Evolutionary conservation across 495 filamentous ascomycete genomes (phyloP).

Genomic region (Lichenothelia convexa): DNA sequence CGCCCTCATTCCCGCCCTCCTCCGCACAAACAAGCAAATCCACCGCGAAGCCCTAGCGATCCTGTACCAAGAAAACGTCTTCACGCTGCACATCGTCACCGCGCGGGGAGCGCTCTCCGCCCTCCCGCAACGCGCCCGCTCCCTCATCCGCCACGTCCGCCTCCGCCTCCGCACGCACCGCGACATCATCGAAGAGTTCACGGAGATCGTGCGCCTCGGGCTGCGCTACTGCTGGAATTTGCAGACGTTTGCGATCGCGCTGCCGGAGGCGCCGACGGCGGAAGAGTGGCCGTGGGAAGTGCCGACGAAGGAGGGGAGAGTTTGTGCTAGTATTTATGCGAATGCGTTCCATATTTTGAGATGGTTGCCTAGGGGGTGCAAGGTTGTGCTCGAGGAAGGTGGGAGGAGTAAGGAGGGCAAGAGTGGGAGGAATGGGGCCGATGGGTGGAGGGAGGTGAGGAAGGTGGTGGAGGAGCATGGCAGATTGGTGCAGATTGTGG

Average conservation of each 20-base stretch:
- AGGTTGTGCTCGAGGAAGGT: slow-evolving; percentile 12
- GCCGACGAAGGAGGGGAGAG: slow-evolving; percentile 3
- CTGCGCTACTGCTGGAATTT: slow-evolving; percentile 20
- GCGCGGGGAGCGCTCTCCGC: slow-evolving; percentile 7
- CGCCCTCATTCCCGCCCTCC: slow-evolving; percentile 10
- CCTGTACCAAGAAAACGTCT: slow-evolving; percentile 13
- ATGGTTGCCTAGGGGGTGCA: slow-evolving; percentile 16
- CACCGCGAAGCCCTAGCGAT: slow-evolving; percentile 11
- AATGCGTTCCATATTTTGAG: slow-evolving; percentile 18
- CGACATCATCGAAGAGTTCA: slow-evolving; percentile 19
- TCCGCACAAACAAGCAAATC: slow-evolving; percentile 16
- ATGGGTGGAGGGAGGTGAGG: slow-evolving; percentile 13
- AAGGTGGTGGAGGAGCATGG: slow-evolving; percentile 14
- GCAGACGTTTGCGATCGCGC: slow-evolving; percentile 14
- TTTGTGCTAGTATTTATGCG: slow-evolving; percentile 13
- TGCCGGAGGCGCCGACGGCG: too few species aligned
- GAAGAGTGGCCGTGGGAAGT: background rate
- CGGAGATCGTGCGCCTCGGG: slow-evolving; percentile 15
- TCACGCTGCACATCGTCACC: slow-evolving; percentile 12
- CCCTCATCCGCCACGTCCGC: slow-evolving; percentile 13
- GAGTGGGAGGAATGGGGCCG: too few species aligned
- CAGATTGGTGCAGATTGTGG: slow-evolving; percentile 10
- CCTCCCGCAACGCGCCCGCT: slow-evolving; percentile 17
- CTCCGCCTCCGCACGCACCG: slow-evolving; percentile 14
- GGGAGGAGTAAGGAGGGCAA: too few species aligned